Base-by-base conservation (phyloP, 2,329 filamentous ascomycete species). In the Mycocentrospora acerina region DNA sequence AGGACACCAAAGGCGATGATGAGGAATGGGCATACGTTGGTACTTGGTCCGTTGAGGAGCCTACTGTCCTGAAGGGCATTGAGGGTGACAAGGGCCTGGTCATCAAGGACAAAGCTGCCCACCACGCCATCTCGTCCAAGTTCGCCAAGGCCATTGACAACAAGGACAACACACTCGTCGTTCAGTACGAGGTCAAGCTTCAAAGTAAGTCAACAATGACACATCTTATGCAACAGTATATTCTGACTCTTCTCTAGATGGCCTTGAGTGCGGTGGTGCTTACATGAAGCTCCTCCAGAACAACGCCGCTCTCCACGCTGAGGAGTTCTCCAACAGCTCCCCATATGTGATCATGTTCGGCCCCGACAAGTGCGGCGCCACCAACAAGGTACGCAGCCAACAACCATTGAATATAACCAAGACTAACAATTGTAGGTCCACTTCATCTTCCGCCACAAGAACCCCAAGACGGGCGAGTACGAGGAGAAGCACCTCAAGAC, bases 401-500 rank as follows among this genome's bases (percentile, higher is more conserved):
- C 7, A 31, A 7, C n/a, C 4, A 25, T 22, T 15, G 3, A 35
- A 37, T 50, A 39, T 31, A 35, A 22, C 26, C 30, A 30, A 31
- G 34, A 22, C 51, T 65, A 35, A 68, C 40, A 32, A 7, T 19
- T 30, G 24, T 35, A 80, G 77, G 81, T 85, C 46, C 81, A 85
- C 72, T 95, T 98, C 77, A 98, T 98, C 72, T 95, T 98, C 83
- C 93, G 94, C 75, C 93, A 98, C 86, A 98, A 97, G 88, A 98
- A 97, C 83, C 93, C 93, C 68, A 96, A 95, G 87, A 96, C 90
- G 31, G 91, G 91, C 77, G 89, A 96, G 74, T 98, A 98, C 66
- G 91, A 98, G 81, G 93, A 98, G 87, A 98, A 98, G 85, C 93
- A 98, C 75, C 81, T 98, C 51, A 83, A 81, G 68, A 80, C 80